Evolutionary conservation across 768 basidiomycete genomes (phyloP).

Genomic region (Podaxis sp.): DNA sequence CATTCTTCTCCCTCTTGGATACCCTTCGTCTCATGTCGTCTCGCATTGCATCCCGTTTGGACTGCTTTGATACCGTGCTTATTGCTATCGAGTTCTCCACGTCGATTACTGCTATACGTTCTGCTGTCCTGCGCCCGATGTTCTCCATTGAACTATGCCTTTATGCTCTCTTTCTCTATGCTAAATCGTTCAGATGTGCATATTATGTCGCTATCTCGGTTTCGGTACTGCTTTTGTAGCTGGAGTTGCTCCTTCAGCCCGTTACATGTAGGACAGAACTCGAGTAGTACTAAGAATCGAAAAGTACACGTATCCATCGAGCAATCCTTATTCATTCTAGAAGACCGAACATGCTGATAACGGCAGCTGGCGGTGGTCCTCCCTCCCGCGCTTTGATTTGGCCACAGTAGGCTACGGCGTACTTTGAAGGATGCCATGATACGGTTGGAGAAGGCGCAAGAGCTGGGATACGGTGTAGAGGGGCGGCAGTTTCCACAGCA

Average conservation of each 20-base stretch:
- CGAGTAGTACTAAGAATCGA: no score
- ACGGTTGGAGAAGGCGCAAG: conserved; percentile 74
- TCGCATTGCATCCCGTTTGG: conserved; percentile 13
- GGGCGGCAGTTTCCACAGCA: conserved; percentile 72
- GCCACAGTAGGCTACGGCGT: conserved; percentile 80
- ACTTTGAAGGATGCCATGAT: conserved; percentile 79
- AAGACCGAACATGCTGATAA: conserved; percentile 71
- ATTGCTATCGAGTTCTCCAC: conserved; percentile 11
- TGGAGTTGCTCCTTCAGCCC: not conserved
- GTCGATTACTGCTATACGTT: conserved; percentile 13
- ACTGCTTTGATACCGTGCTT: conserved; percentile 10
- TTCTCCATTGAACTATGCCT: conserved; percentile 12
- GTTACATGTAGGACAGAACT: not conserved
- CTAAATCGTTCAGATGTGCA: not conserved
- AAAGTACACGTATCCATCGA: not conserved
- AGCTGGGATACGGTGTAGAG: conserved; percentile 74
- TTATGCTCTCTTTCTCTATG: conserved; percentile 18
- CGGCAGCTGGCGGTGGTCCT: conserved; percentile 60
- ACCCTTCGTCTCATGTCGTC: not conserved
- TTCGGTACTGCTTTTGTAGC: conserved; percentile 4
- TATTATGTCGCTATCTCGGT: conserved; percentile 14
- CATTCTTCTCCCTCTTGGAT: conserved; percentile 6
- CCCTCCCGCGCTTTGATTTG: conserved; percentile 69
- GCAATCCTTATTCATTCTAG: conserved; percentile 28
- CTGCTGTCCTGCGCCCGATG: not conserved